These are phyloP conservation scores for Leishmania arabica DNA, from an alignment of 208 protist species.

Conservation along the genomic window DNA sequence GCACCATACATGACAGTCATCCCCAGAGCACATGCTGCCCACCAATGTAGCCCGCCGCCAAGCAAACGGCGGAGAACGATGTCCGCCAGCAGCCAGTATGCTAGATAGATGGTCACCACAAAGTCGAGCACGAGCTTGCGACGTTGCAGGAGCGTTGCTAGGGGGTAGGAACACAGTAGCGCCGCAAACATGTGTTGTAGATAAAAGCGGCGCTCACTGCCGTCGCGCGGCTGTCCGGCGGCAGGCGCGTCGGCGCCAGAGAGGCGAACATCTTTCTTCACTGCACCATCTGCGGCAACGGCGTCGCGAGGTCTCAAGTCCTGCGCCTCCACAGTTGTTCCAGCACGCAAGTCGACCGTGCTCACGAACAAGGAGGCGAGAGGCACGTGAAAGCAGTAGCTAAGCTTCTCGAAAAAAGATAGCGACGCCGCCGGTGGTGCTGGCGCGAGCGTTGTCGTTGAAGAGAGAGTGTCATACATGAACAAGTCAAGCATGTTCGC, in stretches of 20 bases:
- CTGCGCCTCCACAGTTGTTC: neutral
- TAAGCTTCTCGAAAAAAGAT: slow-evolving; percentile 13
- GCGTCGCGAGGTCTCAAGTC: neutral
- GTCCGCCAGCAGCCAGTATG: slow-evolving; percentile 60
- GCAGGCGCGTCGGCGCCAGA: neutral
- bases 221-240: slow-evolving; percentile 1
- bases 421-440: neutral
- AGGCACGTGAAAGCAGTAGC: slow-evolving; percentile 58
- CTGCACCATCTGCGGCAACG: too few species aligned
- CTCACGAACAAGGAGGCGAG: slow-evolving; percentile 52
- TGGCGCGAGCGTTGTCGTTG: neutral
- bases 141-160: slow-evolving; percentile 67
- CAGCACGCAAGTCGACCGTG: slow-evolving; percentile 16
- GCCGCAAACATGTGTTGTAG: slow-evolving; percentile 64
- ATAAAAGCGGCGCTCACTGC: slow-evolving; percentile 49
- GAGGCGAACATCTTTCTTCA: neutral
- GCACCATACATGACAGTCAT: slow-evolving; percentile 40
- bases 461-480: neutral
- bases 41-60: slow-evolving; percentile 59
- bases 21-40: slow-evolving; percentile 37
- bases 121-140: slow-evolving; percentile 87
- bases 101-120: slow-evolving; percentile 66
- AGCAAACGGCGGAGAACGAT: slow-evolving; percentile 40
- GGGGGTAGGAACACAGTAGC: slow-evolving; percentile 44
- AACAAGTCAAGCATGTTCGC: neutral